Evolutionary conservation across 2,329 filamentous ascomycete species (phyloP), one percentile per base, ranked within the genome.

Genomic region (Diaporthe citriasiana): DNA sequence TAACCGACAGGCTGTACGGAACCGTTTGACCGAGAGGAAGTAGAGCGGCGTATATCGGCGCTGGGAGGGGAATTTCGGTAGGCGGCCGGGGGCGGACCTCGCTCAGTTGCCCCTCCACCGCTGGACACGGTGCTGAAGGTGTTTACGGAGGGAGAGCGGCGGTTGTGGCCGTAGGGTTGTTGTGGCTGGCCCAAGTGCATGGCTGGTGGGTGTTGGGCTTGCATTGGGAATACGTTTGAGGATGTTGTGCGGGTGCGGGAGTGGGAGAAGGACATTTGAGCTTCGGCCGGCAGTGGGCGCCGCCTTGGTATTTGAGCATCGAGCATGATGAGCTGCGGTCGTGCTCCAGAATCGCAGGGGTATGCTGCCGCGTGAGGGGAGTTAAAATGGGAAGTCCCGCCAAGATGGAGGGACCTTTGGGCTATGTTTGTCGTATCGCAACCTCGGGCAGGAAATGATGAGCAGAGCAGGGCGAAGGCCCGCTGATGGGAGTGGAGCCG

Each of bases 1-100:
- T 99, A 99, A 77, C 95, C 92, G n/a, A 89, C 89, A 1, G 93
- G 85, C 76, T 90, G 89, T 22, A 86, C 86, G 72, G 86, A 87
- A 30, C 82, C 86, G 76, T 89, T 90, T 30, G 94, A 97, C 79
- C 94, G 92, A 69, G 93, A 93, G 4, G 95, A 97, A 40, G 92
- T 94, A 38, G 94, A 97, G 77, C 95, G 91, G 75, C 93, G 92
- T 65, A 93, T 84, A 82, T 93, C 90, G 81, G 80, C 86, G 65
- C 81, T 87, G 27, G 74, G 71, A 77, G 87, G 85, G 74, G 91
- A 87, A 74, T 85, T 89, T 77, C 89, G 88, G 81, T 89, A 90
- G 77, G 86, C 88, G 76, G 85, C 89, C 78, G 87, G 90, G 77
- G 86, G 90, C 75, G 81, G 84, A 78, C 80, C 81, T 25, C 82